Percentiles rank a stretch among this genome's conserved stretches.
Evolutionary conservation across 306 rosid genomes (phyloP).

Genomic region (Astragalus membranaceus): DNA sequence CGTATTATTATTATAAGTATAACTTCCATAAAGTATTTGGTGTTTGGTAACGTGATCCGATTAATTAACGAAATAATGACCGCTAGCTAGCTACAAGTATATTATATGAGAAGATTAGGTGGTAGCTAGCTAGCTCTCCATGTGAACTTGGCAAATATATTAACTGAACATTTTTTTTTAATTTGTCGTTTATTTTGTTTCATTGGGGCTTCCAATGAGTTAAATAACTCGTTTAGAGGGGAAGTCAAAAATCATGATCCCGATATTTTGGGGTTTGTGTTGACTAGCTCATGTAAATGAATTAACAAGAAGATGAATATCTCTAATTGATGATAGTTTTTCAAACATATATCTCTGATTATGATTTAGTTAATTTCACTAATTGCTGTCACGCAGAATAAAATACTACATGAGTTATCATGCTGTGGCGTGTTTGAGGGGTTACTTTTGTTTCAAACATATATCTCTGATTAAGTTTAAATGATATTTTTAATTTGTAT

Average conservation of each 20-base stretch:
- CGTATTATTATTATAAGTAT: background rate
- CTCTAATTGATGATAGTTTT: background rate
- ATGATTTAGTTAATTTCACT: no score
- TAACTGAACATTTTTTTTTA: background rate
- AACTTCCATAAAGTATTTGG: background rate
- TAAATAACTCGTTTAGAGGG: background rate
- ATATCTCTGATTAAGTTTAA: no score
- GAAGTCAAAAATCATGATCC: slow-evolving; percentile 17
- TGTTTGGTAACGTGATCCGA: slow-evolving; percentile 23
- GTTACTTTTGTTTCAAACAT: no score
- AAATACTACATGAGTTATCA: no score
- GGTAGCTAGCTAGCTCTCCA: background rate
- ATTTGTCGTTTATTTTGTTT: background rate
- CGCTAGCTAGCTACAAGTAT: background rate
- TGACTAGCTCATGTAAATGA: background rate
- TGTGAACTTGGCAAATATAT: slow-evolving; percentile 21
- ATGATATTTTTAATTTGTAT: no score
- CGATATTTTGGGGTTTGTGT: slow-evolving; percentile 15
- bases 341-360: no score
- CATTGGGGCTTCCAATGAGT: background rate
- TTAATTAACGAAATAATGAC: background rate
- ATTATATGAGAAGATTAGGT: slow-evolving; percentile 26
- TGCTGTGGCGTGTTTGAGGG: no score
- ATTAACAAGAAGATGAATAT: background rate
- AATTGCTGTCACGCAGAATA: no score